Conservation (phyloP, 805 yeast species). For the Cyberlindnera samutprakarnensis region DNA sequence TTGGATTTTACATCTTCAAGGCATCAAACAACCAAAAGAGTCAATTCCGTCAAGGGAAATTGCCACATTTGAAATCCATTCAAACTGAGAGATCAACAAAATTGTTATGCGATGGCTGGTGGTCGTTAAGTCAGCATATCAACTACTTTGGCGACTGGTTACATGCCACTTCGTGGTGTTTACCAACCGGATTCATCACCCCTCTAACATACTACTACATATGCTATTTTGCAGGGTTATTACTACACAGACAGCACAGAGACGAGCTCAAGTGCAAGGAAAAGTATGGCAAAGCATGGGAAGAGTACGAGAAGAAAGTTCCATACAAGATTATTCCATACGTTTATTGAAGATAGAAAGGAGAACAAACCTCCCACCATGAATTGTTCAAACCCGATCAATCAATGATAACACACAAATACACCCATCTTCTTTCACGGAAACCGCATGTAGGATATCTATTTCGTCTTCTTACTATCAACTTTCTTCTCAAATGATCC, state of each 20-base stretch:
- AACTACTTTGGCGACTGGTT: constrained; percentile 96
- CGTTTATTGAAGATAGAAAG: no score
- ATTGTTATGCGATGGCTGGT: constrained; percentile 89
- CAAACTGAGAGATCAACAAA: constrained; percentile 71
- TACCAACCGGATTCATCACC: constrained; percentile 77
- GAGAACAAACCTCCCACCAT: no score
- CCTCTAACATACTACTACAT: constrained; percentile 85
- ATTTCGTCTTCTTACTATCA: constrained; percentile 36
- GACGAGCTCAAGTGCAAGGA: constrained; percentile 86
- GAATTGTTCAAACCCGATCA: no score
- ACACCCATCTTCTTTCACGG: no score
- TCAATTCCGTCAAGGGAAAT: constrained; percentile 70
- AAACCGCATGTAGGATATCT: no score
- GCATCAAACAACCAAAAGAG: constrained; percentile 81
- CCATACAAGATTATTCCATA: constrained; percentile 91
- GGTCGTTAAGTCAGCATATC: constrained; percentile 88
- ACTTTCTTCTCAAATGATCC: constrained; percentile 69
- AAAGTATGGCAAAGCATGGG: constrained; percentile 87
- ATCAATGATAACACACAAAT: no score
- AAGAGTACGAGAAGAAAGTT: constrained; percentile 67
- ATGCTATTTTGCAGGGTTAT: constrained; percentile 70
- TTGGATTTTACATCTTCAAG: constrained; percentile 80
- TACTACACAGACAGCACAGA: constrained; percentile 82
- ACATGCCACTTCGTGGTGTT: constrained; percentile 86
- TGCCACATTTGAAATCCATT: constrained; percentile 61